Percentiles rank a stretch among this genome's conserved stretches.
These are phyloP conservation scores for Pseudogymnoascus sp. DNA, from an alignment of 2,329 filamentous ascomycete species.

Conservation along the genomic window DNA sequence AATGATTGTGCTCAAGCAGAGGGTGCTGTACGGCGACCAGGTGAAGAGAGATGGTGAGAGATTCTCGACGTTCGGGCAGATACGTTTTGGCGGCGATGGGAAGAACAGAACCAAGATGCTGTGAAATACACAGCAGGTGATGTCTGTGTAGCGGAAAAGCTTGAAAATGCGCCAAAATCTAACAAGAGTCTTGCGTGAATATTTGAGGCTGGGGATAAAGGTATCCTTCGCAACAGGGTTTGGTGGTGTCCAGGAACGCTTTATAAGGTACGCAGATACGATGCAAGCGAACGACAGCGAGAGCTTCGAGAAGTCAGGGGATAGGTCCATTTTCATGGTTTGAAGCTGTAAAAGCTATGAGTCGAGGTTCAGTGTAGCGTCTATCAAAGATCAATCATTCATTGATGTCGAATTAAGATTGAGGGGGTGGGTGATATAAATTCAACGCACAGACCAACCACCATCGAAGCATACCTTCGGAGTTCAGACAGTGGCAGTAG, in stretches of 20 bases:
- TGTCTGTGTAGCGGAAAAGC: background rate
- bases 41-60: constrained; percentile 20
- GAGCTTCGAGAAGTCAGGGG: background rate
- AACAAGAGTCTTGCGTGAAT: background rate
- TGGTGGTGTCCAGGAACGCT: background rate
- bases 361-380: background rate
- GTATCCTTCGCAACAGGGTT: background rate
- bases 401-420: background rate
- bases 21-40: constrained; percentile 19
- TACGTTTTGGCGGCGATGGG: background rate
- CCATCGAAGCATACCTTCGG: too few relatives aligned
- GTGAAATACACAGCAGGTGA: background rate
- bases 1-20: constrained; percentile 20
- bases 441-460: background rate
- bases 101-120: background rate
- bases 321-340: background rate
- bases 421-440: background rate
- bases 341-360: background rate
- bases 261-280: background rate
- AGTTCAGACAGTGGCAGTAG: too few relatives aligned
- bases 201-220: background rate
- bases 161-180: background rate
- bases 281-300: background rate
- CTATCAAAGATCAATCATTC: background rate
- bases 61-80: background rate